Conservation (phyloP, 768 basidiomycete species). For the Gautieria morchelliformis region DNA sequence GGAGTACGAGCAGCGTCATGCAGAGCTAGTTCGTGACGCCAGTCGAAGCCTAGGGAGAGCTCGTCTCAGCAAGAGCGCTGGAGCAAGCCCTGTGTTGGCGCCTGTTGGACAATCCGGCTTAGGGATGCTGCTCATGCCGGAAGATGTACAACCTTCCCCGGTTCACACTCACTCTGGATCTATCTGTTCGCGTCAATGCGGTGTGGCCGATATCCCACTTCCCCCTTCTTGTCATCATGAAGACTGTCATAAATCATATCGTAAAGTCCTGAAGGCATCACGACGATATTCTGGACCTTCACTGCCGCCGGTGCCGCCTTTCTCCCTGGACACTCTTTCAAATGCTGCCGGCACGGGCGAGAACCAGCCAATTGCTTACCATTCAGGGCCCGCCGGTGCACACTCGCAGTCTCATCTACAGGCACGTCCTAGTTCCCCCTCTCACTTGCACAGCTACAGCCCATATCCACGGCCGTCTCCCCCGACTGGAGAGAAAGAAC, state of each 20-base stretch:
- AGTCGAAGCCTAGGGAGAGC: slow-evolving; percentile 11
- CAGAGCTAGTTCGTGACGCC: slow-evolving; percentile 32
- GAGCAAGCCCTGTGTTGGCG: slow-evolving; percentile 52
- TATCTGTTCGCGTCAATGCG: background rate
- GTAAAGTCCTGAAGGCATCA: slow-evolving; percentile 28
- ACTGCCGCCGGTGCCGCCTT: background rate
- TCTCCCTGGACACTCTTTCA: background rate
- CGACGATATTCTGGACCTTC: slow-evolving; percentile 15
- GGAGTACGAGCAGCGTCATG: slow-evolving; percentile 75
- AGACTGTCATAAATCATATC: slow-evolving; percentile 33
- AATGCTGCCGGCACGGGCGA: background rate
- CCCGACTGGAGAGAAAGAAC: background rate
- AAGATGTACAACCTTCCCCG: slow-evolving; percentile 15
- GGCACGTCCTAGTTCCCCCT: background rate
- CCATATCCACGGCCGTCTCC: slow-evolving; percentile 5
- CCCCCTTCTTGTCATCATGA: slow-evolving; percentile 33
- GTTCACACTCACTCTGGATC: slow-evolving; percentile 18
- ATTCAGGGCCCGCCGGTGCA: background rate
- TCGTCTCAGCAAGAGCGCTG: slow-evolving; percentile 50
- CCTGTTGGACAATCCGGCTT: slow-evolving; percentile 17
- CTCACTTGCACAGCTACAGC: background rate
- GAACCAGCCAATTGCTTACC: background rate
- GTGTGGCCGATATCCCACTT: slow-evolving; percentile 11
- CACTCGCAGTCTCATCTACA: background rate
- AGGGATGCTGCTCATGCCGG: slow-evolving; percentile 13